A percentile compares a stretch with the other conserved stretches of the same genome.
These are phyloP conservation scores for Aspergillus kassunensis DNA, from an alignment of 495 filamentous ascomycete species.

Conservation along the genomic window DNA sequence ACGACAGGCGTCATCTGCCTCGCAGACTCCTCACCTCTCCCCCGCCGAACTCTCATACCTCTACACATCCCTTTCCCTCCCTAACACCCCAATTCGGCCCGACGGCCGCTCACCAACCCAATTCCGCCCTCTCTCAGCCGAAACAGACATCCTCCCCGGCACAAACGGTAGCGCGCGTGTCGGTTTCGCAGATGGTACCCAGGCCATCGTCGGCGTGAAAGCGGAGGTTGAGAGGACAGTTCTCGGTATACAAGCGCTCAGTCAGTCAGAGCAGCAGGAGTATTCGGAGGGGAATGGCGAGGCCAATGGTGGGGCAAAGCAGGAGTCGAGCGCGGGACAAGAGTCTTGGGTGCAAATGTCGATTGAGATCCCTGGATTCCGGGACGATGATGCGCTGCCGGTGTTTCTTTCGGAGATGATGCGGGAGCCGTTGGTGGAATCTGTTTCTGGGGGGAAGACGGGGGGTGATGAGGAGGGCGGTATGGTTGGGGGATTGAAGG, in stretches of 20 bases:
- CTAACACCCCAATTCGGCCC: conserved; percentile 78
- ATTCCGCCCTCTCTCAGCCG: conserved; percentile 87
- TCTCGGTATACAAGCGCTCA: conserved; percentile 26
- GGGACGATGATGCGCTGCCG: conserved; percentile 88
- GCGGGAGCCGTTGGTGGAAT: conserved; percentile 76
- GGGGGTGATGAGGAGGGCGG: conserved; percentile 15
- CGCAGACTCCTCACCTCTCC: conserved; percentile 64
- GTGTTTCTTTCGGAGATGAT: conserved; percentile 85
- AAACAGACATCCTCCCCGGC: conserved; percentile 81
- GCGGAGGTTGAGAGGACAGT: conserved; percentile 78
- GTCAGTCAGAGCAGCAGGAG: conserved; percentile 25
- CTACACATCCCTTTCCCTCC: conserved; percentile 74
- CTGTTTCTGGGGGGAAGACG: conserved; percentile 20
- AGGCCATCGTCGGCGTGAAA: conserved; percentile 93
- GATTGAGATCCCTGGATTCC: conserved; percentile 78
- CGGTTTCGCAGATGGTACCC: conserved; percentile 90
- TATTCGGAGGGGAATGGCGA: conserved; percentile 18
- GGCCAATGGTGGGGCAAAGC: conserved; percentile 11
- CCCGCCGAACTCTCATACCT: conserved; percentile 96
- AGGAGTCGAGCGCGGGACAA: conserved; percentile 36
- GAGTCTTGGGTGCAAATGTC: conserved; percentile 74
- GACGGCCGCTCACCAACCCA: conserved; percentile 78
- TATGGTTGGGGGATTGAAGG: conserved; percentile 61
- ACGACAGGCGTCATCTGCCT: conserved; percentile 44
- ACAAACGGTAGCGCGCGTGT: conserved; percentile 90